These are phyloP conservation scores for Nemania serpens DNA, from an alignment of 2,329 filamentous ascomycete genomes.

Conservation along the genomic window DNA sequence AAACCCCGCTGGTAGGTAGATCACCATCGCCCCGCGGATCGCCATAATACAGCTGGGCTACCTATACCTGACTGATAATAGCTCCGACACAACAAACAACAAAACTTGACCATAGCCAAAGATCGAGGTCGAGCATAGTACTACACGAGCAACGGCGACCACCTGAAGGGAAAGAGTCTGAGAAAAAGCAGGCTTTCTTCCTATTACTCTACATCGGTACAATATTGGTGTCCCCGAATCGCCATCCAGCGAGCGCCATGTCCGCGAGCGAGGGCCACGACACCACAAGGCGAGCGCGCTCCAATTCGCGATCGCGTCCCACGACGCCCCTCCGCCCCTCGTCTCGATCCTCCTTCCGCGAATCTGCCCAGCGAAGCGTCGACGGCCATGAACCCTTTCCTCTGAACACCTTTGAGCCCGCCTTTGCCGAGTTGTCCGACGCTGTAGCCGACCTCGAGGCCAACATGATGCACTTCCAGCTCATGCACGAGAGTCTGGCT, in stretches of 20 bases:
- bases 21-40: background rate
- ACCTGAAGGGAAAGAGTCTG: background rate
- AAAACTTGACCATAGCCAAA: too few species aligned
- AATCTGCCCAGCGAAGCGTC: constrained; percentile 65
- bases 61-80: background rate
- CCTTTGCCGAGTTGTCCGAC: constrained; percentile 91
- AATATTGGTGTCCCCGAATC: background rate
- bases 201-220: background rate
- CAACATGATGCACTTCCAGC: constrained; percentile 95
- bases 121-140: too few species aligned
- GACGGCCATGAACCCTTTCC: constrained; percentile 65
- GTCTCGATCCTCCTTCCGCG: constrained; percentile 85
- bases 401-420: constrained; percentile 82
- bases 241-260: constrained; percentile 23
- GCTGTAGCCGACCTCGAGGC: constrained; percentile 94
- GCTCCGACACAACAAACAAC: background rate
- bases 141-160: too few species aligned
- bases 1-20: background rate
- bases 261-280: constrained; percentile 36
- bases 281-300: constrained; percentile 36
- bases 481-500: constrained; percentile 93
- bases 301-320: constrained; percentile 65
- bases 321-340: constrained; percentile 91
- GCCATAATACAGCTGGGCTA: background rate
- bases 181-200: background rate